Evolutionary conservation across 2,329 filamentous ascomycete species (phyloP), one percentile per base, ranked within the genome.

Genomic region (Rosellinia necatrix): DNA sequence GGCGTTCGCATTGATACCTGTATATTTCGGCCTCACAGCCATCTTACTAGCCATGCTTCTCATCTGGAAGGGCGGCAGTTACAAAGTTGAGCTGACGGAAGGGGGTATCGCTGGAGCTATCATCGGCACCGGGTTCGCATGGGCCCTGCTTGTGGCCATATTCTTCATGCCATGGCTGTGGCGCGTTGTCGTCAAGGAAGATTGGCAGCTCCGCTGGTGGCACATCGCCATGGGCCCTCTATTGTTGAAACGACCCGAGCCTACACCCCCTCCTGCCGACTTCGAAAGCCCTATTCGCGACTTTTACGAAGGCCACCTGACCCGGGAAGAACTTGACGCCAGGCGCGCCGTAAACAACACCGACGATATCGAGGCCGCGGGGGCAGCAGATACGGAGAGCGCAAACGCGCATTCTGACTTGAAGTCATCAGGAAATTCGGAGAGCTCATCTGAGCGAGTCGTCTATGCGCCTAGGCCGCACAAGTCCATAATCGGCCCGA

Each of bases 111-210:
- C 76, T 13, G 81, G 81, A 51, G 77, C 81, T 49, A 83, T 84
- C 25, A 70, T 86, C 29, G 81, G 78, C 35, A 73, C 78, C 19
- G 81, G 81, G 56, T 76, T 74, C 17, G 81, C 59, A 22, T 81
- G 79, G 53, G 77, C 72, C n/a, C 60, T 80, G 4, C 64, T 87
- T 10, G 70, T 82, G 56, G 68, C 67, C 51, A 53, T 81, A 57
- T 84, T 84, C 70, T 78, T 87, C 56, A 75, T 85, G 15, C 83
- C 84, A 2, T 87, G 80, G 74, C 66, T 87, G 55, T 80, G 85
- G 68, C 77, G 81, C 53, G 75, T 80, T 40, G 75, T 89, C 62
- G 71, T 87, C 70, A 72, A 79, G 71, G 77, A 86, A 61, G 84
- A 89, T 72, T 81, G 83, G 81, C 71, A 82, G 65, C 72, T 89